Percentiles rank a stretch among this genome's conserved stretches.
These are phyloP conservation scores for Lasiosphaeria miniovina DNA, from an alignment of 495 filamentous ascomycete species.

Conservation along the genomic window DNA sequence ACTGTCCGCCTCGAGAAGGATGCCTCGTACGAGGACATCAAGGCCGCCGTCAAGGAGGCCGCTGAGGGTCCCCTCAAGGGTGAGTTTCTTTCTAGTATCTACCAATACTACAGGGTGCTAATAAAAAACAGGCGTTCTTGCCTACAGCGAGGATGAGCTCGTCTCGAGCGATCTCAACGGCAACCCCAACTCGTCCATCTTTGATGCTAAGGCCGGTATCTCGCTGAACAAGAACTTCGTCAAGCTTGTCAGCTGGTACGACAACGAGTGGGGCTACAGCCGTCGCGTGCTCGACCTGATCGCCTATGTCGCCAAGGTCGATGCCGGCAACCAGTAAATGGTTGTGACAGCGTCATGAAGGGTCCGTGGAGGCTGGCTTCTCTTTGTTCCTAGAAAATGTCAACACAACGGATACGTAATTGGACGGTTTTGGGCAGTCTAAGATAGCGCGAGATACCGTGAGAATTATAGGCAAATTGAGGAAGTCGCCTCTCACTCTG, in stretches of 20 bases:
- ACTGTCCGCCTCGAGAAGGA: conserved; percentile 90
- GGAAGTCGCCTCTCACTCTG: neutral
- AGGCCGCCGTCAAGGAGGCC: conserved; percentile 84
- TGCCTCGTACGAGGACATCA: conserved; percentile 91
- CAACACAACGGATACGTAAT: neutral
- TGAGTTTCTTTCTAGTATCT: conserved; percentile 37
- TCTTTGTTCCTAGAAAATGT: conserved; percentile 2
- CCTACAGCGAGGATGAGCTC: conserved; percentile 95
- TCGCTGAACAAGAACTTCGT: conserved; percentile 97
- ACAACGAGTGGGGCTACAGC: conserved; percentile 86
- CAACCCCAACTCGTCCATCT: conserved; percentile 90
- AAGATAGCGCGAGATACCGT: conserved; percentile 2
- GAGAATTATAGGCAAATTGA: conserved; percentile 5
- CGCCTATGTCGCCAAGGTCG: conserved; percentile 86
- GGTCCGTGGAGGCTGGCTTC: conserved; percentile 7
- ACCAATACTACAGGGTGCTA: conserved; percentile 23
- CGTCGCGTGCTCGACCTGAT: conserved; percentile 98
- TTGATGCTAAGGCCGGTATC: conserved; percentile 99
- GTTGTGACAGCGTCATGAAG: conserved; percentile 19
- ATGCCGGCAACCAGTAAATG: conserved; percentile 48
- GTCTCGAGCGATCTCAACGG: conserved; percentile 94
- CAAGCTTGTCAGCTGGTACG: conserved; percentile 98
- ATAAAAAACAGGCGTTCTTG: conserved; percentile 67
- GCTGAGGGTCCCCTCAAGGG: conserved; percentile 82
- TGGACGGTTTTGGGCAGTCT: conserved; percentile 11